These are phyloP conservation scores for Heritiera fomes DNA, from an alignment of 345 rosid genomes.

Conservation along the genomic window DNA sequence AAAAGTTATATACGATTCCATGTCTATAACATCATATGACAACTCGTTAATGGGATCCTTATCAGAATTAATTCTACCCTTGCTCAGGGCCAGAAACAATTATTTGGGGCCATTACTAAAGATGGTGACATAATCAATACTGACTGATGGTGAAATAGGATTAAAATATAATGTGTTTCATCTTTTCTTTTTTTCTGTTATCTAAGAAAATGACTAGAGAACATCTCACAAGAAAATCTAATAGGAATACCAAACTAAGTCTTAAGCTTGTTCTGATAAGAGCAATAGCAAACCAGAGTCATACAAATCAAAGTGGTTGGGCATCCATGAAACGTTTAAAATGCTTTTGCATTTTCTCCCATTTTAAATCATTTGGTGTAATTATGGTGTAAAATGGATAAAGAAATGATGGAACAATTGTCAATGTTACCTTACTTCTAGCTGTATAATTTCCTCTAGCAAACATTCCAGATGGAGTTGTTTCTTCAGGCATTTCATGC, in stretches of 20 bases:
- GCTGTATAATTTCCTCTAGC: conserved; percentile 90
- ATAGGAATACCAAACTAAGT: background rate
- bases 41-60: conserved; percentile 19
- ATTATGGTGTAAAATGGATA: background rate
- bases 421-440: conserved; percentile 50
- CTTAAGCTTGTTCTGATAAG: background rate
- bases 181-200: background rate
- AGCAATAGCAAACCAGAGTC: background rate
- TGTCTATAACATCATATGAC: conserved; percentile 8
- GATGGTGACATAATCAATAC: background rate
- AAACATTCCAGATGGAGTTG: conserved; percentile 85
- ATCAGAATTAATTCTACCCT: background rate
- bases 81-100: background rate
- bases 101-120: background rate
- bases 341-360: background rate
- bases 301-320: background rate
- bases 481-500: conserved; percentile 77
- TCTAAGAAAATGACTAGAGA: background rate
- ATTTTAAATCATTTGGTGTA: background rate
- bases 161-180: background rate
- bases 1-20: background rate
- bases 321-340: too few relatives aligned
- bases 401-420: background rate
- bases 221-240: background rate
- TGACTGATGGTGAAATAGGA: background rate